These are phyloP conservation scores for Pleurotus sapidus DNA, from an alignment of 768 basidiomycete species.

Conservation along the genomic window DNA sequence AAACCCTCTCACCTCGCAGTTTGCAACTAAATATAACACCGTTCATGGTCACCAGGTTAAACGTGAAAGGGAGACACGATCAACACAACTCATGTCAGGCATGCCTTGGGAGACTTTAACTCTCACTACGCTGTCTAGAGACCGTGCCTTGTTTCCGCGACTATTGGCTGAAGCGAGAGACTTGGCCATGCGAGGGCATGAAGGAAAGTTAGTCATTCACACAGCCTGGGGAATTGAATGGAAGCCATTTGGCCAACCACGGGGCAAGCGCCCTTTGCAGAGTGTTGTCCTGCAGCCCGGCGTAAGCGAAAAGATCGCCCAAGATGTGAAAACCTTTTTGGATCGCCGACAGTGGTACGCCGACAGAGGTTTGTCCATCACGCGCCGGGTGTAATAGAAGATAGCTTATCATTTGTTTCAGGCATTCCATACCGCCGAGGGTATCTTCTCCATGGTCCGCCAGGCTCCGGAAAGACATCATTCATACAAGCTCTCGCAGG, in stretches of 20 bases:
- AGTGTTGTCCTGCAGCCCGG: conserved; percentile 88
- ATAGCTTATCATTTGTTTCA: conserved; percentile 27
- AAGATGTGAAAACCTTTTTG: conserved; percentile 81
- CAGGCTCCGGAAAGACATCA: conserved; percentile 97
- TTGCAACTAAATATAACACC: not conserved
- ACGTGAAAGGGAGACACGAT: conserved; percentile 90
- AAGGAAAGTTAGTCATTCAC: conserved; percentile 94
- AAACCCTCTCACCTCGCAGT: conserved; percentile 9
- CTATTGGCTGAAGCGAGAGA: conserved; percentile 89
- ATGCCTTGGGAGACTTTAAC: conserved; percentile 97
- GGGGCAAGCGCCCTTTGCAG: conserved; percentile 78
- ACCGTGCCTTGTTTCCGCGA: conserved; percentile 74
- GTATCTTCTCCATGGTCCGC: conserved; percentile 93
- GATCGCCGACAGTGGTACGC: conserved; percentile 90
- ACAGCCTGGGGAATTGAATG: conserved; percentile 98
- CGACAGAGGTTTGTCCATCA: conserved; percentile 69
- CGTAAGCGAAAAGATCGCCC: conserved; percentile 79
- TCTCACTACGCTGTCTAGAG: conserved; percentile 87
- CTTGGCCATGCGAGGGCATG: conserved; percentile 79
- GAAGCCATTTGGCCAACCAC: conserved; percentile 91
- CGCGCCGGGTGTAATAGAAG: conserved; percentile 4
- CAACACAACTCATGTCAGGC: conserved; percentile 89
- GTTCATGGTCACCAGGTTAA: conserved; percentile 60
- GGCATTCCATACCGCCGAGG: conserved; percentile 97
- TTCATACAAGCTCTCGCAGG: conserved; percentile 98